A percentile compares a stretch with the other conserved stretches of the same genome.
Conservation (phyloP, 2,329 filamentous ascomycete genomes). For the Macrophomina pseudophaseolina region DNA sequence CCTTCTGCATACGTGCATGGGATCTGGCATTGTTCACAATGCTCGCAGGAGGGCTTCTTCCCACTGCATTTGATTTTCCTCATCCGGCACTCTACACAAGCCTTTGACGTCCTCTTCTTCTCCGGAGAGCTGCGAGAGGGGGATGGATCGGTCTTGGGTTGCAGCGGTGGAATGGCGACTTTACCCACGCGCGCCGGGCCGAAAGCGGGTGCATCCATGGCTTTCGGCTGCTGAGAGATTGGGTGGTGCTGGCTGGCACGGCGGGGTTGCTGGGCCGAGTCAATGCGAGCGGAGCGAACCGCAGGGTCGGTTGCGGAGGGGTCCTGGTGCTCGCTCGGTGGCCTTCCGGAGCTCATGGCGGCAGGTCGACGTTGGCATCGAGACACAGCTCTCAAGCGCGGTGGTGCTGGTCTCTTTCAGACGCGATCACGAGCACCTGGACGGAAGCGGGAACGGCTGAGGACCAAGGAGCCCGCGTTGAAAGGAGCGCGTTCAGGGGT, state of each 20-base stretch:
- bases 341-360: background rate
- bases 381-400: background rate
- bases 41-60: conserved; percentile 38
- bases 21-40: conserved; percentile 37
- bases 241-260: background rate
- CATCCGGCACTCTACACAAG: conserved; percentile 42
- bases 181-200: conserved; percentile 27
- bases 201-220: background rate
- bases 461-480: background rate
- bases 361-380: background rate
- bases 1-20: conserved; percentile 42
- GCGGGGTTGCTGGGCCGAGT: background rate
- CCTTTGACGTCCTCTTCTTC: conserved; percentile 36
- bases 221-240: background rate
- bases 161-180: conserved; percentile 37
- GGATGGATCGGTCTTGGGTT: conserved; percentile 31
- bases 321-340: background rate
- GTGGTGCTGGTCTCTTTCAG: background rate
- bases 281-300: background rate
- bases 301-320: background rate
- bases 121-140: conserved; percentile 28
- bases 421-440: background rate
- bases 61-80: conserved; percentile 48
- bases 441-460: background rate
- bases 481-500: background rate